A percentile compares a stretch with the other conserved stretches of the same genome.
Evolutionary conservation across 371 early-diverging fungal species (phyloP).

Genomic region (Mucor lusitanicus): DNA sequence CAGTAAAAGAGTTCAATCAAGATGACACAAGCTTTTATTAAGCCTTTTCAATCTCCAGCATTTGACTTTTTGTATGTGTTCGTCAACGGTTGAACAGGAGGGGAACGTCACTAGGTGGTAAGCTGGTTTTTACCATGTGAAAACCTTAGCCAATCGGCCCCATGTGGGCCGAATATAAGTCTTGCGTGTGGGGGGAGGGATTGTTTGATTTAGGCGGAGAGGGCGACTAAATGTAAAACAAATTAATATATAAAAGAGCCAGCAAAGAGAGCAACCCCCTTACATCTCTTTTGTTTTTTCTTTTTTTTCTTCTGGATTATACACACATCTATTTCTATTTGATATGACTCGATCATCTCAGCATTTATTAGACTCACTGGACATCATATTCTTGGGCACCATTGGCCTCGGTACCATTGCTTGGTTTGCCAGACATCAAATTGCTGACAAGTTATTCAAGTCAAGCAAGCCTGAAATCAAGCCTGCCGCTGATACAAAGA

Average conservation of each 20-base stretch:
- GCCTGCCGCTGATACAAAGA: not conserved
- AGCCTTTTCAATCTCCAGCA: not conserved
- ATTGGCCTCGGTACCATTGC: slow-evolving; percentile 40
- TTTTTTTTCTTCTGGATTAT: not conserved
- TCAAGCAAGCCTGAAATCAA: not conserved
- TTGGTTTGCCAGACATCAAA: slow-evolving; percentile 30
- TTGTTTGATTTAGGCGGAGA: not conserved
- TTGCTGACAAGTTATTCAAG: slow-evolving; percentile 7
- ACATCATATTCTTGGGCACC: slow-evolving; percentile 32
- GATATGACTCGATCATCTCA: not conserved
- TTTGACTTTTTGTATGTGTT: not conserved
- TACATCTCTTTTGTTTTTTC: not conserved
- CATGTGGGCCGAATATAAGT: not conserved
- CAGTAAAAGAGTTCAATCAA: not conserved
- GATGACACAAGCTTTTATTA: not conserved
- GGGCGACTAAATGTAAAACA: not conserved
- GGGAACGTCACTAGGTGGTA: not conserved
- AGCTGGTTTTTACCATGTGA: not conserved
- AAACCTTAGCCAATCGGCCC: not conserved
- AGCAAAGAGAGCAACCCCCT: not conserved
- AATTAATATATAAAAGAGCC: not conserved
- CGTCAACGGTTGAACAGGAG: not conserved
- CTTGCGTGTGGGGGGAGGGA: not conserved
- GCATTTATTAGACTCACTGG: slow-evolving; percentile 27
- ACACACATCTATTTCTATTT: not conserved